Base-by-base conservation (phyloP, 129 eudicot species). In the Escallonia rubra region DNA sequence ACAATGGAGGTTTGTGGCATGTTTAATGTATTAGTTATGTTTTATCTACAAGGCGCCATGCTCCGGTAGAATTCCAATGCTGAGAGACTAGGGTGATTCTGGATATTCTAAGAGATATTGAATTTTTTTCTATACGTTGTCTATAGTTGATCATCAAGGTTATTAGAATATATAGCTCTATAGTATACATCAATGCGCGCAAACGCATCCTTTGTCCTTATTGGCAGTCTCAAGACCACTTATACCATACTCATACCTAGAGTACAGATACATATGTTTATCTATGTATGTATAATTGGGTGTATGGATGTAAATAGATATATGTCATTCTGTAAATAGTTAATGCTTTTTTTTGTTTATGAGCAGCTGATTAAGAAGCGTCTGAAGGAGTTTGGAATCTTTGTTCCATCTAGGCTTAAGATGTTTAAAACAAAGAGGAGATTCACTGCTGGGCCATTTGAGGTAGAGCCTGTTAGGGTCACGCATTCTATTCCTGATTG, bases 401-500 rank as follows among this genome's bases (percentile, higher is more conserved):
- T 93, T 63, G 81, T 89, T 74, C 95, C 99, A 47, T 93, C 99
- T 39, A 84, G 99, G 79, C 95, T 93, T 63, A 93, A 93, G 75
- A 76, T 82, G 48, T 93, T 93, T 63, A 86, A 74, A 80, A 89
- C 84, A 40, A 86, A 82, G 76, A 87, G 41, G 69, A 89, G 75
- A 79, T 93, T 93, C 44, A 72, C 5, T 59, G 99, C 96, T 44
- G 99, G 99, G 57, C 99, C 99, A 48, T 93, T 93, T 71, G 99
- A 93, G 72, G 83, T 93, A 65, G 99, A 93, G 77, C 99, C 99
- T 42, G 89, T 93, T 42, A 81, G 92, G 70, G 99, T 93, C 51
- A 93, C 99, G 45, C 99, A 93, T 82, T 89, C 99, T 42, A 93
- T 93, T 51, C 99, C 99, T 9, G 99, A 93, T 82, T 93, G 99